Base-by-base conservation (phyloP, 129 eudicot genomes). In the Silybum marianum region DNA sequence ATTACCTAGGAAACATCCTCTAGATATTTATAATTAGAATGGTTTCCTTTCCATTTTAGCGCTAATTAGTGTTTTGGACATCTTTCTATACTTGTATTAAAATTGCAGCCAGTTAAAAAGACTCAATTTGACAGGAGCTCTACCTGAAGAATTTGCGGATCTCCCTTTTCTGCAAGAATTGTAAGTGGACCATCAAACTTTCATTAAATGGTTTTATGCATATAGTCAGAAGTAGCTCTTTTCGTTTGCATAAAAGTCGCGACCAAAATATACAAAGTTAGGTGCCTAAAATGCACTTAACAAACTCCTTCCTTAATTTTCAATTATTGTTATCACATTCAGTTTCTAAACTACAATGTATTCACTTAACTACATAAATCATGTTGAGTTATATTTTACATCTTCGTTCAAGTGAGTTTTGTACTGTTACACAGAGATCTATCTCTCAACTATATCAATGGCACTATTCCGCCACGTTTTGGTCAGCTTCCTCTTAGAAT, bases 61-160 rank as follows among this genome's bases (percentile, higher is more conserved):
- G 14, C 73, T 74, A 28, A 78, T 54, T 19, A 4, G 13, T 71
- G 23, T 71, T 69, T 73, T 46, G 22, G 66, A 69, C 62, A 32
- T 79, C 34, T 36, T 76, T 83, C 71, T n/a, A 26, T 67, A 36
- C 22, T 42, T 48, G 71, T 25, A 46, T 9, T 18, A 73, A 32
- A 23, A 34, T 81, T 84, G 81, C 90, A 95, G 99, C 46, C 84
- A 74, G 81, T 72, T 95, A 75, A 91, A 84, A 82, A 88, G 97
- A 73, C 90, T 92, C 75, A 92, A 88, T 85, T 78, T 95, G 88
- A 79, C 92, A 1, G 99, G 99, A 85, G 79, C 51, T 78, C 19
- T 95, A 72, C 98, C 99, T 32, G 87, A 39, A 84, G 97, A 89
- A 73, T 92, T 95, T 83, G 88, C 77, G 16, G 81, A 84, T 73